Conservation (phyloP, 2,329 filamentous ascomycete species). For the Periconia macrospinosa region DNA sequence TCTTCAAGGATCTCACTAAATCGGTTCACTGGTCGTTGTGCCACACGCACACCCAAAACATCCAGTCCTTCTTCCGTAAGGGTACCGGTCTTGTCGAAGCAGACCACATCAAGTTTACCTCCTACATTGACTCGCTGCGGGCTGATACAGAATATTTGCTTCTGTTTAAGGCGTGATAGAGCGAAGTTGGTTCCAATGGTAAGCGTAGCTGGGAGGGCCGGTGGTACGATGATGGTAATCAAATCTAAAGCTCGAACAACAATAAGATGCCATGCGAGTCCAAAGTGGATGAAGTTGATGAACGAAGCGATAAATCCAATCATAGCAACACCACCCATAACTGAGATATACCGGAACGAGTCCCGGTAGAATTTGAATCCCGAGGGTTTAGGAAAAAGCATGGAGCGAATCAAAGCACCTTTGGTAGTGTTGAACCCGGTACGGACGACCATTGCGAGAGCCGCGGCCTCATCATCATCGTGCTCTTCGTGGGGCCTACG, state of each 20-base stretch:
- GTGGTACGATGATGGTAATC: conserved; percentile 96
- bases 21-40: conserved; percentile 62
- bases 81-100: conserved; percentile 99
- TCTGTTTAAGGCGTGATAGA: conserved; percentile 78
- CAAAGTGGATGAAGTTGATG: conserved; percentile 86
- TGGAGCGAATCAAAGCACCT: conserved; percentile 90
- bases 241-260: conserved; percentile 89
- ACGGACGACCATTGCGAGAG: conserved; percentile 85
- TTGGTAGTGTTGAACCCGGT: conserved; percentile 99
- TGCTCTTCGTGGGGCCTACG: conserved; percentile 83
- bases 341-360: conserved; percentile 95
- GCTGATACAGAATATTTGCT: conserved; percentile 96
- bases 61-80: conserved; percentile 95
- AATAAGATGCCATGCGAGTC: conserved; percentile 85
- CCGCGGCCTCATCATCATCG: conserved; percentile 86
- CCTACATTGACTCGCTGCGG: conserved; percentile 96
- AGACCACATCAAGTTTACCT: conserved; percentile 93
- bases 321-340: conserved; percentile 86
- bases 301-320: conserved; percentile 90
- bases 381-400: conserved; percentile 97
- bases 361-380: conserved; percentile 99
- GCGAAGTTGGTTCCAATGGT: conserved; percentile 98
- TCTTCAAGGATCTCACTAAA: conserved; percentile 79
- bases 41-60: conserved; percentile 83
- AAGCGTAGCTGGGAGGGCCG: conserved; percentile 88